Conservation (phyloP, 2,329 filamentous ascomycete species). For the Neofusicoccum kwambonambiense region DNA sequence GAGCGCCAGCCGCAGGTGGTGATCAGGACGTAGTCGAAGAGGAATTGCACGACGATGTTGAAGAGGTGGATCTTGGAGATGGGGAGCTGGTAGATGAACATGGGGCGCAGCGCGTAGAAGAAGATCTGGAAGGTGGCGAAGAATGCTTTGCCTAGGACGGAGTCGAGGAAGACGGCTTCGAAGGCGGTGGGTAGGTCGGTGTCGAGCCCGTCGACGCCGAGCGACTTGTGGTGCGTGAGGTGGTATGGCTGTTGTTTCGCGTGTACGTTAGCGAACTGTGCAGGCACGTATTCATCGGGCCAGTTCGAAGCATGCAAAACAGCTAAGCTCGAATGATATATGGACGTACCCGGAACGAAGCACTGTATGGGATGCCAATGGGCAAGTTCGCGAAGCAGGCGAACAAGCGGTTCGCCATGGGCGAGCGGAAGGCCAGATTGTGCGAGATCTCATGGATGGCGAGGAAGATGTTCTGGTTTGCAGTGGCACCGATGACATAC, state of each 20-base stretch:
- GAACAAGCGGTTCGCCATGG: constrained; percentile 76
- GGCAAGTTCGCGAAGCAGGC: constrained; percentile 94
- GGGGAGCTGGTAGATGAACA: constrained; percentile 87
- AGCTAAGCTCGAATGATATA: too few relatives aligned
- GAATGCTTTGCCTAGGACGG: constrained; percentile 93
- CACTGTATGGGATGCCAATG: constrained; percentile 93
- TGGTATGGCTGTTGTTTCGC: constrained; percentile 73
- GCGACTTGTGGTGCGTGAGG: constrained; percentile 96
- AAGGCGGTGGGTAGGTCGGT: constrained; percentile 91
- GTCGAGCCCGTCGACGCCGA: constrained; percentile 93
- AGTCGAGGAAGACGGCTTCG: constrained; percentile 91
- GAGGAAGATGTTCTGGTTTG: constrained; percentile 98
- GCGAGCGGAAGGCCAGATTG: constrained; percentile 87
- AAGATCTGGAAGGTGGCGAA: constrained; percentile 99
- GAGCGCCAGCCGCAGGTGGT: constrained; percentile 59
- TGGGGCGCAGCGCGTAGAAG: constrained; percentile 95
- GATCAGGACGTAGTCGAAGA: constrained; percentile 73
- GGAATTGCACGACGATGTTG: constrained; percentile 75
- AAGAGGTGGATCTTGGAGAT: constrained; percentile 80
- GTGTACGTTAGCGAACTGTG: constrained; percentile 22
- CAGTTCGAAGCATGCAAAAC: not conserved
- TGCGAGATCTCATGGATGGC: constrained; percentile 99
- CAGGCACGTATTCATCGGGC: not conserved
- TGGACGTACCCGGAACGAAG: constrained; percentile 78
- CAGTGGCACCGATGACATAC: constrained; percentile 88